A percentile compares a stretch with the other conserved stretches of the same genome.
These are phyloP conservation scores for Platanthera zijinensis DNA, from an alignment of 106 monocot genomes.

Conservation along the genomic window DNA sequence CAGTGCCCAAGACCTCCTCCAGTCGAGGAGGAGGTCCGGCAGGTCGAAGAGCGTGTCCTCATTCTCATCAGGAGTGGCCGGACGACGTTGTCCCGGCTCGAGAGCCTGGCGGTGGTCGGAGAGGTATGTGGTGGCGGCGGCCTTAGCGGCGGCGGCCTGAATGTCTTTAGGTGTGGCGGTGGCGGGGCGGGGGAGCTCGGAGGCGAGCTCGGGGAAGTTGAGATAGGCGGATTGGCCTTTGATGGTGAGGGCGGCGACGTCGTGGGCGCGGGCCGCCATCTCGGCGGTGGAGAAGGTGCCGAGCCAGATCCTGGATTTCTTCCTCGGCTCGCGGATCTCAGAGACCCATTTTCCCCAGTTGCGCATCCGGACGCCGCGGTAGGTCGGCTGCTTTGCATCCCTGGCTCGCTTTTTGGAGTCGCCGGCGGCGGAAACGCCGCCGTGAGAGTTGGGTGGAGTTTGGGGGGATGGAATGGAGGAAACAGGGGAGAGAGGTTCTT, in stretches of 20 bases:
- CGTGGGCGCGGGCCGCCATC: slow-evolving; percentile 94
- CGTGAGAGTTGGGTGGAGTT: neutral
- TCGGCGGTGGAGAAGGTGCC: slow-evolving; percentile 83
- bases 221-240: slow-evolving; percentile 70
- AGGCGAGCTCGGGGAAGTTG: slow-evolving; percentile 74
- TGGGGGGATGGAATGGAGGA: neutral
- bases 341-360: slow-evolving; percentile 96
- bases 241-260: slow-evolving; percentile 81
- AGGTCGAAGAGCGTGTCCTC: slow-evolving; percentile 63
- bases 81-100: too few relatives aligned
- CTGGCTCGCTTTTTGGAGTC: slow-evolving; percentile 11
- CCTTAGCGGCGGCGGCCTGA: slow-evolving; percentile 68
- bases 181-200: slow-evolving; percentile 61
- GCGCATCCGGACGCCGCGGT: slow-evolving; percentile 87
- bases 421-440: neutral
- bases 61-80: neutral
- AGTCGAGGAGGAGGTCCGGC: slow-evolving; percentile 59
- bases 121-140: slow-evolving; percentile 27
- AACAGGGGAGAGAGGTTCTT: slow-evolving; percentile 10
- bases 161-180: slow-evolving; percentile 69
- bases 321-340: slow-evolving; percentile 81
- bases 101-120: neutral
- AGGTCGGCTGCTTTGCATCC: slow-evolving; percentile 41
- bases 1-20: slow-evolving; percentile 13
- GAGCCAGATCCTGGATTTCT: slow-evolving; percentile 89